These are phyloP conservation scores for Rhizopogon rudus DNA, from an alignment of 768 basidiomycete genomes.

Conservation along the genomic window DNA sequence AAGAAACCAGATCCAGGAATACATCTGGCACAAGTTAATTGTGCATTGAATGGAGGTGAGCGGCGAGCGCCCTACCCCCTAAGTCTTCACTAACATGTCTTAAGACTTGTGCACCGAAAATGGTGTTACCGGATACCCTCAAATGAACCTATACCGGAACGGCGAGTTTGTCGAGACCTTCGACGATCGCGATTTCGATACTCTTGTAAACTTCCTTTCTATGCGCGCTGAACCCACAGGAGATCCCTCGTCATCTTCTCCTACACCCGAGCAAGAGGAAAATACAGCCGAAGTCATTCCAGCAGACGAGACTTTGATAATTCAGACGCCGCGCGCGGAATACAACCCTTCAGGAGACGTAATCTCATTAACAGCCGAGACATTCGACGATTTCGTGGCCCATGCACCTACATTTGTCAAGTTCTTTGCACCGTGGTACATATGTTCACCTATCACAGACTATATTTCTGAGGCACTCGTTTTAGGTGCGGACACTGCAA, in stretches of 20 bases:
- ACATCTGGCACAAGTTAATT: conserved; percentile 78
- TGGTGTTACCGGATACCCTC: conserved; percentile 66
- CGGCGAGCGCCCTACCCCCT: conserved; percentile 2
- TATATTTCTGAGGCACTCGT: background rate
- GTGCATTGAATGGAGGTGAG: conserved; percentile 72
- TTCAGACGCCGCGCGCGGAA: conserved; percentile 11
- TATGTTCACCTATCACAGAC: background rate
- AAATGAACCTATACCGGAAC: conserved; percentile 67
- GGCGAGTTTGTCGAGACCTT: conserved; percentile 59
- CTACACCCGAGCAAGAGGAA: conserved; percentile 6
- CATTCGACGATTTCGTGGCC: conserved; percentile 35
- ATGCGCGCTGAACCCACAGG: conserved; percentile 31
- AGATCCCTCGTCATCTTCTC: conserved; percentile 3
- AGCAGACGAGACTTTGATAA: conserved; percentile 5
- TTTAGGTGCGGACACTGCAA: conserved; percentile 92
- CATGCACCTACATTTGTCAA: conserved; percentile 60
- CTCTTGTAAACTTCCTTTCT: conserved; percentile 52
- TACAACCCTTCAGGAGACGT: conserved; percentile 23
- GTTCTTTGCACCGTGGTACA: conserved; percentile 88
- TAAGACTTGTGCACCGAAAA: conserved; percentile 80
- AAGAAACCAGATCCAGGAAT: conserved; percentile 36
- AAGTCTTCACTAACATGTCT: background rate
- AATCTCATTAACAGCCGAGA: conserved; percentile 19
- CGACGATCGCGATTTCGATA: conserved; percentile 47
- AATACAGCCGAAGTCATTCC: background rate